Base-by-base conservation (phyloP, 2,329 filamentous ascomycete genomes). In the Fusarium camptoceras region DNA sequence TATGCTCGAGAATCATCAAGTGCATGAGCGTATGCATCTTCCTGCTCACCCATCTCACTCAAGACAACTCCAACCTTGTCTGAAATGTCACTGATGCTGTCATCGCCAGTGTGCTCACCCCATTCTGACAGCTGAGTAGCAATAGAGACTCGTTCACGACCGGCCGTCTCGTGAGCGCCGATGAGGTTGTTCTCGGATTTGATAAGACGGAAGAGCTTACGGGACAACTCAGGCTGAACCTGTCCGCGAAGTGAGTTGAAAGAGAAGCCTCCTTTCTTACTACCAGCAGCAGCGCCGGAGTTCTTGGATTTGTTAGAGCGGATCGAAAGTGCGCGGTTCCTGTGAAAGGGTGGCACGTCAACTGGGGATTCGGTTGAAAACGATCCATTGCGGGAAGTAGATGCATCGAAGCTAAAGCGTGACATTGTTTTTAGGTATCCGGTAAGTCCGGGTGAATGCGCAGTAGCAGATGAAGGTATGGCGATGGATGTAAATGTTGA, bases 51-150 rank as follows among this genome's bases (percentile, higher is more conserved):
- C 66, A 99, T 89, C 84, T 98, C 96, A 24, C 92, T 92, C 64
- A 99, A 85, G 75, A 99, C 84, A 41, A 98, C 95, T 54, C 94
- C 96, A 55, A 99, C 86, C 86, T 99, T 99, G 86, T 98, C 96
- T 63, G 92, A 94, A 73, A 99, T 88, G 78, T 98, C 96, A 55
- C 89, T 94, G 76, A 98, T 86, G 54, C 90, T 89, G 66, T 97
- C 94, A 76, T 99, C 96, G 55, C 89, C 88, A 3, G 94, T 98
- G 64, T 92, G 88, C 82, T 98, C 94, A 61, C 96, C 96, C 96
- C 96, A 99, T 73, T 98, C 94, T 10, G 94, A 97, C 46, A 99
- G 88, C 83, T 98, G 95, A 14, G 90, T 89, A 18, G 94, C 96
- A 76, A 98, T 94, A 51, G 89, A 89, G 65, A 93, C 83, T 60